Conservation (phyloP, 495 filamentous ascomycete genomes). For the Penicillium odoratum region DNA sequence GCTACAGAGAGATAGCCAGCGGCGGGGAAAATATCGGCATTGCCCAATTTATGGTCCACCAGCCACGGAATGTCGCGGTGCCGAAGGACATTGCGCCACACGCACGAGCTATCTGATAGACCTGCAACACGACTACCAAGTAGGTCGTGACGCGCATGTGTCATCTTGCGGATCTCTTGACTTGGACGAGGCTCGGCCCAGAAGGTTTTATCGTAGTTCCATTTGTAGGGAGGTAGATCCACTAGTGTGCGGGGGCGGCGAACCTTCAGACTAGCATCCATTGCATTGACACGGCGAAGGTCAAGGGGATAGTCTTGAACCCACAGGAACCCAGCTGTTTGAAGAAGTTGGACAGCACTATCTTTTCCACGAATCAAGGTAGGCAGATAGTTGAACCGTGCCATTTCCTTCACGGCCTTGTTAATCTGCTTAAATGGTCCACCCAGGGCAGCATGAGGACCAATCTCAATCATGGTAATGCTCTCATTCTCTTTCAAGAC, state of each 20-base stretch:
- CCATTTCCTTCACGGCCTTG: neutral
- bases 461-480: neutral
- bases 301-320: neutral
- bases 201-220: neutral
- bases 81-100: slow-evolving; percentile 1
- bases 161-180: neutral
- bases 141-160: neutral
- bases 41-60: neutral
- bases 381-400: neutral
- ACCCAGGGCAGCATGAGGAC: neutral
- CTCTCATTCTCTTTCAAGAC: neutral
- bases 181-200: slow-evolving; percentile 1
- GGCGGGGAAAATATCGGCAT: neutral
- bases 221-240: slow-evolving; percentile 4
- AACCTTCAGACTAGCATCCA: neutral
- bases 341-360: neutral
- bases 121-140: neutral
- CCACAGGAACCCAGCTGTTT: neutral
- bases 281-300: neutral
- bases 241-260: neutral
- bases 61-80: neutral
- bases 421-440: neutral
- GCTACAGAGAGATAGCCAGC: slow-evolving; percentile 3
- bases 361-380: neutral
- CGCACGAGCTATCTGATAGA: neutral